A percentile compares a stretch with the other conserved stretches of the same genome.
phyloP scores from a whole-genome alignment of 345 rosid species.

The Angophora floribunda region DNA sequence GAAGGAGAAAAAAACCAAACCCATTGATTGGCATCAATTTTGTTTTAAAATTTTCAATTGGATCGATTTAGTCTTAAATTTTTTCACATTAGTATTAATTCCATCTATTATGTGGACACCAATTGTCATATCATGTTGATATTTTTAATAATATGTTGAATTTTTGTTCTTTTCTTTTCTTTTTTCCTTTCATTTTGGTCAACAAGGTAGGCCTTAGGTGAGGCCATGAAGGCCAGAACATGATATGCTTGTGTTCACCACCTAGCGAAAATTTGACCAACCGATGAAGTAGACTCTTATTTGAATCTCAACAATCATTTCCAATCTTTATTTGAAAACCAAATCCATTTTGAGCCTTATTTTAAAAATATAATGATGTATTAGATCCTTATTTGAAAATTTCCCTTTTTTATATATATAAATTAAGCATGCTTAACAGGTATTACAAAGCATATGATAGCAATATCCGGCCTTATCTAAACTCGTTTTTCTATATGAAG shows the following conservation, averaged over 20 bases:
- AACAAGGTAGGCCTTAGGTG: too few relatives aligned
- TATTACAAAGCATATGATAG: background rate
- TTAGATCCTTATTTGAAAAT: background rate
- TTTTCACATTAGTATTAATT: fast-evolving
- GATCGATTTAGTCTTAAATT: too few relatives aligned
- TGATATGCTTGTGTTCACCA: background rate
- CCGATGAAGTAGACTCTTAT: fast-evolving
- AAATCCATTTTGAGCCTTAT: fast-evolving
- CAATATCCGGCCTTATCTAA: background rate
- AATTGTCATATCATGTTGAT: fast-evolving
- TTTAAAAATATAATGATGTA: too few relatives aligned
- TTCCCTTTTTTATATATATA: background rate
- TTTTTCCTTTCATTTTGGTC: background rate
- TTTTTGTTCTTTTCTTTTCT: too few relatives aligned
- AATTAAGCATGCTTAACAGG: background rate
- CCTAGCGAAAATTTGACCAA: fast-evolving
- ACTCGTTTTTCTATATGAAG: background rate
- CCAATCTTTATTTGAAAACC: fast-evolving
- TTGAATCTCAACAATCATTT: too few relatives aligned
- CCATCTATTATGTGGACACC: fast-evolving
- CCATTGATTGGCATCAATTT: too few relatives aligned
- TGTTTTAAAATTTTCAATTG: too few relatives aligned
- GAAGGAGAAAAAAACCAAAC: too few relatives aligned
- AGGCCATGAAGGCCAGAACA: background rate
- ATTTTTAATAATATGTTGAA: too few relatives aligned